Conservation (phyloP, 2,329 filamentous ascomycete species). For the Xylariales sp. region DNA sequence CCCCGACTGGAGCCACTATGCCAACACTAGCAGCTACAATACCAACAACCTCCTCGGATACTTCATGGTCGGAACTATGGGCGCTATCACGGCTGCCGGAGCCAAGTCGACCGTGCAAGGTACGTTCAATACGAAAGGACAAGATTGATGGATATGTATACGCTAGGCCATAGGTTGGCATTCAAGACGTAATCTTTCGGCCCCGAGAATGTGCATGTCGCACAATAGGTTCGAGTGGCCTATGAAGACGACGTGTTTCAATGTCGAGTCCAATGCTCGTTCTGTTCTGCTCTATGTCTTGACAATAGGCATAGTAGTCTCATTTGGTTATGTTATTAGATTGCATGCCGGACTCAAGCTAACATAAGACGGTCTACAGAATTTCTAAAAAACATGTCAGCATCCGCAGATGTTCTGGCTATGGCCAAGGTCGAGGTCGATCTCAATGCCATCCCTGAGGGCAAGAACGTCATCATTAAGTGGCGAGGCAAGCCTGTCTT, state of each 20-base stretch:
- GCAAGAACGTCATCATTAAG: slow-evolving; percentile 99
- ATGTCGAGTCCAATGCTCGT: too few relatives aligned
- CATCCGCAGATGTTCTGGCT: slow-evolving; percentile 94
- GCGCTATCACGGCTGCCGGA: slow-evolving; percentile 83
- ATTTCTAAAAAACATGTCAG: slow-evolving; percentile 99
- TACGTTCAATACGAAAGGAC: too few relatives aligned
- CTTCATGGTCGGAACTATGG: slow-evolving; percentile 97
- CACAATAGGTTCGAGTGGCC: too few relatives aligned
- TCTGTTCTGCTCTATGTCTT: too few relatives aligned
- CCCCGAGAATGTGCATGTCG: too few relatives aligned
- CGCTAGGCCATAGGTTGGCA: too few relatives aligned
- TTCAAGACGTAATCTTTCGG: too few relatives aligned
- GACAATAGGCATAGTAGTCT: too few relatives aligned
- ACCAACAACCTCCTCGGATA: slow-evolving; percentile 89
- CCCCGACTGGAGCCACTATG: slow-evolving; percentile 86
- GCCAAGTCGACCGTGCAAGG: slow-evolving; percentile 98
- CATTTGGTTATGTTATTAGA: background rate
- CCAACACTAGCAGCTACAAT: slow-evolving; percentile 61
- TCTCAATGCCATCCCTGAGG: slow-evolving; percentile 83
- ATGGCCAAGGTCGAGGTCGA: slow-evolving; percentile 99
- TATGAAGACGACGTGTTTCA: too few relatives aligned
- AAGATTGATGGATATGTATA: too few relatives aligned
- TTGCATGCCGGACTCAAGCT: slow-evolving; percentile 3
- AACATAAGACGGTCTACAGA: slow-evolving; percentile 57
- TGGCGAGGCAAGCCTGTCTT: slow-evolving; percentile 99